These are phyloP conservation scores for Rhodofomes roseus DNA, from an alignment of 1,284 basidiomycete species.

Conservation along the genomic window DNA sequence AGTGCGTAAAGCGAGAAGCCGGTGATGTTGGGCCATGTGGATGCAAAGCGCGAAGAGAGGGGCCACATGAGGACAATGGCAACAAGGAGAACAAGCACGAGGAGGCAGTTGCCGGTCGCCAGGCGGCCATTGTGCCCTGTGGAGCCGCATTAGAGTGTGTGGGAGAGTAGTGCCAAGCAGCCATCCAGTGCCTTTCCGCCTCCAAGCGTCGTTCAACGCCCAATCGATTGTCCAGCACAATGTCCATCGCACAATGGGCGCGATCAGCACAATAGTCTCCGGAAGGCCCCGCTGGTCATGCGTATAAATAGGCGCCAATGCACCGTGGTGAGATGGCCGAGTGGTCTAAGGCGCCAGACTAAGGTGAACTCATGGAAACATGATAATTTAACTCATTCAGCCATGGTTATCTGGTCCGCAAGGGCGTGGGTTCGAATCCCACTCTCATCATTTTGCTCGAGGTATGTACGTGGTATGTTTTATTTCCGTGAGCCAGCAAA, in stretches of 20 bases:
- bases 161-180: no score
- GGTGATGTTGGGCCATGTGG: neutral
- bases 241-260: no score
- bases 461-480: no score
- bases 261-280: no score
- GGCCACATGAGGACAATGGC: neutral
- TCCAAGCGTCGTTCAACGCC: no score
- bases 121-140: neutral
- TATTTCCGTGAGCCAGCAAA: no score
- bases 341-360: conserved; percentile 85
- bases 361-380: no score
- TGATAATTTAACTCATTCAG: neutral
- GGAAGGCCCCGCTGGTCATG: no score
- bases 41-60: neutral
- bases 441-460: conserved; percentile 11
- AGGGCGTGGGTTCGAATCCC: conserved; percentile 44
- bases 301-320: no score
- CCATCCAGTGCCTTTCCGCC: no score
- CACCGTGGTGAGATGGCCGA: conserved; percentile 64
- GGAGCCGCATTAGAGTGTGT: no score
- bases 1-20: neutral
- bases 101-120: neutral
- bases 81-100: neutral
- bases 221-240: no score
- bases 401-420: conserved; percentile 15